Evolutionary conservation across 169 alveolate species (phyloP), one percentile per base, ranked within the genome.

Genomic region (Cryptosporidium parvum): DNA sequence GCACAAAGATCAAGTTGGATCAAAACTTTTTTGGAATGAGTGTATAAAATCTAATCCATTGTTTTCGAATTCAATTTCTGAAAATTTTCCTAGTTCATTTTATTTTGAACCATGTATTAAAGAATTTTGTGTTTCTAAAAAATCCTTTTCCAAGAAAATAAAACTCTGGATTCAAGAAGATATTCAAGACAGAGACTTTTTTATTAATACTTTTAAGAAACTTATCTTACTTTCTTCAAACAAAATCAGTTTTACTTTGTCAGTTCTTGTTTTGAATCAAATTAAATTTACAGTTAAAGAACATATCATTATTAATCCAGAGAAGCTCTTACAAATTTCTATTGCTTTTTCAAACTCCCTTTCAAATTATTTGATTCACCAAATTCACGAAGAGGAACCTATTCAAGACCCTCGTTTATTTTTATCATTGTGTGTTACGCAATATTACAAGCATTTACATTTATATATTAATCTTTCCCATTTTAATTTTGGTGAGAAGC

Each of bases 101-200:
- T 59, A 65, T 35, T 65, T 7, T 8, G 86, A 73, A 73, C 86
- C 86, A 37, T 73, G 86, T 18, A 16, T 53, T 12, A 21, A 26
- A 9, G 67, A 71, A 71, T 56, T 9, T 26, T 56, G 48, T 59
- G 8, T 73, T 16, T 18, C 26, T 10, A 26, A 29, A 56, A 73
- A 59, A 23, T 37, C 31, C 9, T 73, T 73, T 39, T 35, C 86
- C 1, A 23, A 53, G 5, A 52, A 73, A 14, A 73, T 73, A 3
- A 37, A 37, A 29, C 37, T 18, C 18, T 73, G 86, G 86, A 56
- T 59, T 4, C 69, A 72, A 48, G 48, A 72, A 23, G 51, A 72
- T 23, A 31, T 21, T 72, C 33, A 48, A 10, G 52, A 65, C 48
- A 65, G 72, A 37, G 33, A 33, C 52, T 45, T 45, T 31, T 70